Conservation (phyloP, 1,284 basidiomycete genomes). For the Sanghuangporus weigelae region DNA sequence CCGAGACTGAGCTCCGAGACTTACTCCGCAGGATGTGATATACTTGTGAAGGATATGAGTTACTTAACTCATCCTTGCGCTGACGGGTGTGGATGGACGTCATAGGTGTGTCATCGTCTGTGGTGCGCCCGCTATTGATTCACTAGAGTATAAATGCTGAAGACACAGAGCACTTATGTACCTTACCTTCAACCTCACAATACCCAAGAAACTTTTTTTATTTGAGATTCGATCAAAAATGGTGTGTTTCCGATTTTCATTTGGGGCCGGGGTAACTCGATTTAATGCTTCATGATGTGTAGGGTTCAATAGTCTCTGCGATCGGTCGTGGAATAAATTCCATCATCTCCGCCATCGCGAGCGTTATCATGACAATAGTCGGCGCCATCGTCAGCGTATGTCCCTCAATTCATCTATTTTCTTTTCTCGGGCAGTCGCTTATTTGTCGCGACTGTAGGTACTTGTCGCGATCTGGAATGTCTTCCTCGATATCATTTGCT, state of each 20-base stretch:
- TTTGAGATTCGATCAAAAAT: neutral
- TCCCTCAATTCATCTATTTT: constrained; percentile 11
- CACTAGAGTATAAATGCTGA: neutral
- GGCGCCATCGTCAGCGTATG: constrained; percentile 49
- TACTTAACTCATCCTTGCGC: neutral
- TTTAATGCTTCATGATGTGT: neutral
- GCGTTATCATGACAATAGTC: constrained; percentile 53
- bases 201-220: neutral
- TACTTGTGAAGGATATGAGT: neutral
- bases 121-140: neutral
- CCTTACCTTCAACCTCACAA: neutral
- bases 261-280: neutral
- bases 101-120: neutral
- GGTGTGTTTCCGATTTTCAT: neutral
- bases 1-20: too few species aligned
- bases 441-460: constrained; percentile 30
- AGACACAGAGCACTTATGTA: neutral
- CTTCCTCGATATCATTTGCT: constrained; percentile 57
- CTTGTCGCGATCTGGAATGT: constrained; percentile 58
- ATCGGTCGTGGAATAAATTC: constrained; percentile 53
- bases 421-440: neutral
- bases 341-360: constrained; percentile 52
- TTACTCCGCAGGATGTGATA: too few species aligned
- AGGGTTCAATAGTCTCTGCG: constrained; percentile 58
- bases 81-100: neutral